These are phyloP conservation scores for Ogataea nitratoaversa DNA, from an alignment of 805 yeast species.

Conservation along the genomic window DNA sequence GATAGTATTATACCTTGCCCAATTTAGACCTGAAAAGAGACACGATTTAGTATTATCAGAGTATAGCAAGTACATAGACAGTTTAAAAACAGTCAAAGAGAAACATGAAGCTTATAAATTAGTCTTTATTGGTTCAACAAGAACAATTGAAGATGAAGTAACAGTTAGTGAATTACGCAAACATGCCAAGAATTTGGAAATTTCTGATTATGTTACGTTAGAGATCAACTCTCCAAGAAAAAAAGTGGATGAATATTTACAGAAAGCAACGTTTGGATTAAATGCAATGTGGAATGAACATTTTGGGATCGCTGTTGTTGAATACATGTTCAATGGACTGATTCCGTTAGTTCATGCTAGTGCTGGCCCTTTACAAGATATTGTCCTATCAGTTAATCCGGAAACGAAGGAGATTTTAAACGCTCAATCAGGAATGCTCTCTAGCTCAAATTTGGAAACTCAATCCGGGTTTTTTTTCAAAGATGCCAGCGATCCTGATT, in stretches of 20 bases:
- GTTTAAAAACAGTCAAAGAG: not conserved
- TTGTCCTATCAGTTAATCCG: slow-evolving; percentile 56
- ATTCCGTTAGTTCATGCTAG: slow-evolving; percentile 91
- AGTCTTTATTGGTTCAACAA: slow-evolving; percentile 78
- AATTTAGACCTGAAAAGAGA: slow-evolving; percentile 93
- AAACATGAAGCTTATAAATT: slow-evolving; percentile 44
- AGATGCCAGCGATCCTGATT: slow-evolving; percentile 71
- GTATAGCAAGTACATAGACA: slow-evolving; percentile 49
- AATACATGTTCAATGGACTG: slow-evolving; percentile 79
- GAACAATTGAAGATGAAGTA: slow-evolving; percentile 61
- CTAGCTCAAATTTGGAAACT: slow-evolving; percentile 23
- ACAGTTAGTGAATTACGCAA: slow-evolving; percentile 49
- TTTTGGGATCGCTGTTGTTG: slow-evolving; percentile 96
- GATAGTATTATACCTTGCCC: slow-evolving; percentile 68
- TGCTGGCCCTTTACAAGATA: slow-evolving; percentile 91
- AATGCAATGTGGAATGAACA: slow-evolving; percentile 99
- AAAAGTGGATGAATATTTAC: slow-evolving; percentile 51
- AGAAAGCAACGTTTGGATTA: slow-evolving; percentile 65
- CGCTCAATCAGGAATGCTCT: slow-evolving; percentile 3
- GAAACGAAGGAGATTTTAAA: slow-evolving; percentile 13
- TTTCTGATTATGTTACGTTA: slow-evolving; percentile 36
- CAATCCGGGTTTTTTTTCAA: slow-evolving; percentile 80
- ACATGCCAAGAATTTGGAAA: slow-evolving; percentile 39
- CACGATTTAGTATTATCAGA: slow-evolving; percentile 67
- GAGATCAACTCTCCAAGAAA: slow-evolving; percentile 68